Evolutionary conservation across 2,329 filamentous ascomycete genomes (phyloP), one percentile per base, ranked within the genome.

Genomic region (Pleurostoma richardsiae): DNA sequence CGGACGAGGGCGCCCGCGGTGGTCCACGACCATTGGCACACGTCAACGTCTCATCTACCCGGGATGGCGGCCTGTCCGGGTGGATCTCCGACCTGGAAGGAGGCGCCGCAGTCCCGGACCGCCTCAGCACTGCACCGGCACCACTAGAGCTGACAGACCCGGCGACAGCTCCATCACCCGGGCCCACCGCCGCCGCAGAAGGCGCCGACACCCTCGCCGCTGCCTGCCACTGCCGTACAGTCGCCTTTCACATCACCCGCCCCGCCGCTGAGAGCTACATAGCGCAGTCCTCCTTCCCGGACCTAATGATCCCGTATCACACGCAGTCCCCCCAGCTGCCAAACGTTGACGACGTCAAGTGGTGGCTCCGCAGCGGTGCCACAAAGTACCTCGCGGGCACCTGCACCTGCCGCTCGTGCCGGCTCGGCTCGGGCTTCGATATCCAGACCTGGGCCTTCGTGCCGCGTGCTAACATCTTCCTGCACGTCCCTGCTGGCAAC

Each of bases 361-460:
- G 80, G 81, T 85, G 79, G 73, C 66, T 85, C n/a, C 66, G 71
- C 11, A 62, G 62, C 5, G 53, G 52, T 28, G 53, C 70, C 58
- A 72, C 64, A 5, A 78, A 71, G 49, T 86, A 82, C 58, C 64
- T 82, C 2, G 77, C 80, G 3, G 79, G 80, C 2, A 72, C 76
- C 6, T 87, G 83, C 55, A 70, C 73, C 2, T 88, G 85, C 60
- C 70, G 65, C 4, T 78, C 79, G 3, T 89, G 85, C 58, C 78
- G 83, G 5, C 66, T 82, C 4, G 63, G 66, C 1, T 74, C 77
- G 1, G 83, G 83, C 3, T 83, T 80, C 52, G 80, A 86, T 47
- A 74, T 86, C 41, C 77, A 85, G 54, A 67, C 76, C 0, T 88
- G 84, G 84, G 72, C 79, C 0, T 88, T 86, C 56, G 65, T 87